Base-by-base conservation (phyloP, 2,329 filamentous ascomycete genomes). In the Alternaria sp. region DNA sequence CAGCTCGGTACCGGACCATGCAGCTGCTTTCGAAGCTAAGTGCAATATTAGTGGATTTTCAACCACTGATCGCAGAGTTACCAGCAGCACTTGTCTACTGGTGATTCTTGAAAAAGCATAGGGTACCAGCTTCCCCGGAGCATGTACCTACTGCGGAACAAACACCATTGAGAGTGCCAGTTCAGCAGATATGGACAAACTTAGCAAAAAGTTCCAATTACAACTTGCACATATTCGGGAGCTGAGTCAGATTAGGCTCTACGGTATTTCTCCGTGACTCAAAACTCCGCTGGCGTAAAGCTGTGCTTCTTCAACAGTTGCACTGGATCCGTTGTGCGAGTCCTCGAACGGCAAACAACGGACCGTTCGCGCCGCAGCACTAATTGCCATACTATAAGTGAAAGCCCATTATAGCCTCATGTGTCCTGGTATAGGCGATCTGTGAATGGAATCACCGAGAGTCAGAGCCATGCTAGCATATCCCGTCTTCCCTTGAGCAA, bases 311-410 rank as follows among this genome's bases (percentile, higher is more conserved):
- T 72, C 65, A 72, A 69, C 68, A 71, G 70, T 73, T 62, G 32
- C 67, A 74, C 72, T 58, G 72, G 66, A 73, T 72, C 65, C 57
- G 63, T 66, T 72, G 72, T 75, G 66, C 71, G 72, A 75, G 74
- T 74, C 69, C 51, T 55, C 40, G 14, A 36, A 46, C 32, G 30
- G 57, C 50, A 63, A 43, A 58, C 43, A 52, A 58, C 49, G 55
- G 50, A 51, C 49, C 38, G 48, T 60, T 56, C 57, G 52, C 27
- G 54, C 48, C 56, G 38, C 36, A 57, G 41, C 41, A 40, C 60
- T 43, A 56, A 50, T 41, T 57, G 28, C 34, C 53, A 22, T 56
- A 34, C 60, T 57, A 54, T 59, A 54, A 43, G 38, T 30, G 41
- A 54, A 50, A 54, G 56, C 44, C 53, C 18, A 27, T 30, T 51